Conservation (phyloP, 2,329 filamentous ascomycete species). For the Ascochyta koolunga region DNA sequence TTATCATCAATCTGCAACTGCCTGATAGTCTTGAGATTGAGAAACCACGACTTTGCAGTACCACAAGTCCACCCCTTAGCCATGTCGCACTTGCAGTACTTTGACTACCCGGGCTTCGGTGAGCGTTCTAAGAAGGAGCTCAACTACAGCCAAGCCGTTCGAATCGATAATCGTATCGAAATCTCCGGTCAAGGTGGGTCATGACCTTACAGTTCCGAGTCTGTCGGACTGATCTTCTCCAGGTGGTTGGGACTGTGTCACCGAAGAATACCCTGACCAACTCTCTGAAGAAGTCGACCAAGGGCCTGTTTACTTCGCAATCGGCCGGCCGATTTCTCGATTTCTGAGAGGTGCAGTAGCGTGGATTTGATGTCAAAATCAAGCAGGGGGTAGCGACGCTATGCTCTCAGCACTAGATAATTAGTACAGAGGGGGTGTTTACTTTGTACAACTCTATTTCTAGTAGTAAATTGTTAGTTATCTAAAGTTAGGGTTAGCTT, state of each 20-base stretch:
- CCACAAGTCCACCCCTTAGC: background rate
- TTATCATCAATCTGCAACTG: background rate
- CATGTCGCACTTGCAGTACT: background rate
- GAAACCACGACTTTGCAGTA: background rate
- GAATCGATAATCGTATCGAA: constrained; percentile 33
- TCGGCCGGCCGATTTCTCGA: too few relatives aligned
- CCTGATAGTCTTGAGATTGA: background rate
- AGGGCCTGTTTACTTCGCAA: too few relatives aligned
- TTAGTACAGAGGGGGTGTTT: too few relatives aligned
- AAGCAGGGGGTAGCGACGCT: too few relatives aligned
- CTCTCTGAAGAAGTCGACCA: constrained; percentile 32
- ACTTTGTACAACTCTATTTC: too few relatives aligned
- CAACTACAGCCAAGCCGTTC: constrained; percentile 24
- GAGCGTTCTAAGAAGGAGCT: background rate
- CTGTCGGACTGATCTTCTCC: background rate
- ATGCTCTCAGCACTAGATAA: too few relatives aligned
- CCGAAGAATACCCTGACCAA: constrained; percentile 27
- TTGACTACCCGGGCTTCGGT: too few relatives aligned
- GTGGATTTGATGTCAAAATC: too few relatives aligned
- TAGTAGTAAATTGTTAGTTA: too few relatives aligned
- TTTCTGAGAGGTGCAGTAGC: too few relatives aligned
- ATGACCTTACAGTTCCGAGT: background rate
- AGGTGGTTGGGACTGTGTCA: constrained; percentile 36
- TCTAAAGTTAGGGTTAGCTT: too few relatives aligned
- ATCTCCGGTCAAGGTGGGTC: constrained; percentile 35